Base-by-base conservation (phyloP, 345 rosid species). In the Rhodamnia rubescens region DNA sequence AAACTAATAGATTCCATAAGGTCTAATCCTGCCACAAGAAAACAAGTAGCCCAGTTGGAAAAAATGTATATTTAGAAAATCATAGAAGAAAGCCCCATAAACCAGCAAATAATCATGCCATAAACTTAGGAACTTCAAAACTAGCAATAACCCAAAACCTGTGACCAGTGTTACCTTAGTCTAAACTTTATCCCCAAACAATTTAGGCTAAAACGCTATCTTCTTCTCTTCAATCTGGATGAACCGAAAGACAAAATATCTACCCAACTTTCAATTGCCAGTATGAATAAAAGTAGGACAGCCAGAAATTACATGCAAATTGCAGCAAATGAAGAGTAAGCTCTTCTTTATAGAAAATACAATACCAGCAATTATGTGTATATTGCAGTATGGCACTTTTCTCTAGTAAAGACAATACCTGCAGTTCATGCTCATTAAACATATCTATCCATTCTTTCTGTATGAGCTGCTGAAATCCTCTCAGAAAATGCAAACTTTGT, bases 341-440 rank as follows among this genome's bases (percentile, higher is more conserved):
- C 74, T 59, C 74, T 59, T 59, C 74, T 59, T 59, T 64, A 64
- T 29, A 64, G 22, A 29, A 64, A 36, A 64, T 64, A 64, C 21
- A 64, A 64, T 29, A 29, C 42, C 75, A 64, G 75, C 75, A 7
- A 64, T 64, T 22, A 57, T 42, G 49, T 47, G 29, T 13, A 40
- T 64, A 88, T 42, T 50, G 81, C 56, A n/a, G 29, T 69, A 36
- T 69, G 85, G 56, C 47, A 69, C 47, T 69, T 69, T 69, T 36
- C 80, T 36, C 20, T 36, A 4, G 11, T 18, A 84, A 50, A 78
- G 51, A 57, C 47, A 75, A 74, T 89, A 97, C 99, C 99, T 97
- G 99, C 89, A 97, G 93, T 90, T 97, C 99, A 87, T 97, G 98
- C 89, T 97, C 99, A 80, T 97, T 93, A 86, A 97, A 96, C 99